These are phyloP conservation scores for Chenopodium album DNA, from an alignment of 148 eudicot species.

Conservation along the genomic window DNA sequence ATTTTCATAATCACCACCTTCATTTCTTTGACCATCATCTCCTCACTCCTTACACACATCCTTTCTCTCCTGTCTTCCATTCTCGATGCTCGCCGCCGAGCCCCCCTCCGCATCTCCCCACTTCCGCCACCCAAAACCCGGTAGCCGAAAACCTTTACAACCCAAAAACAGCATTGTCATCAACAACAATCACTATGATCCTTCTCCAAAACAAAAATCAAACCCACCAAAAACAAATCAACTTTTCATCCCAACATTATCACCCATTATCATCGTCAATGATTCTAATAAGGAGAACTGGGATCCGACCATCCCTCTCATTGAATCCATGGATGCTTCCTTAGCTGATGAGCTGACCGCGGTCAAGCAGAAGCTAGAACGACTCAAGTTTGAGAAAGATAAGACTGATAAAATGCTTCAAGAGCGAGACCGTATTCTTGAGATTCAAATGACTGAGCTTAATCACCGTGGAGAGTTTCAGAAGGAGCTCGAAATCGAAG, in stretches of 20 bases:
- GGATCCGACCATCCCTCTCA: not conserved
- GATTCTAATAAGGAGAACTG: conserved; percentile 50
- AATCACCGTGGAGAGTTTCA: conserved; percentile 58
- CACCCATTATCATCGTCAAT: not conserved
- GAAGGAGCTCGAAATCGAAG: conserved; percentile 67
- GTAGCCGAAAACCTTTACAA: conserved; percentile 46
- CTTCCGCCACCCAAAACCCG: conserved; percentile 23
- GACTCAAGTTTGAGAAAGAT: conserved; percentile 62
- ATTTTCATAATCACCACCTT: not conserved
- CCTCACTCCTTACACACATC: not conserved
- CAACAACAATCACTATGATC: not conserved
- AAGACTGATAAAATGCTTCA: conserved; percentile 54
- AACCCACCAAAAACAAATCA: conserved; percentile 6
- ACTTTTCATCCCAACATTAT: not conserved
- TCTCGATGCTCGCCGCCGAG: conserved; percentile 33
- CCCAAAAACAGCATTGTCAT: conserved; percentile 33
- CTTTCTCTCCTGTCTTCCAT: not conserved
- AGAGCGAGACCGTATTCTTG: conserved; percentile 46
- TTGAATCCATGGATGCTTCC: conserved; percentile 49
- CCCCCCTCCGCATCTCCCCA: conserved; percentile 15
- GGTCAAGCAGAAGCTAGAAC: conserved; percentile 51
- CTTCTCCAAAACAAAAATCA: not conserved
- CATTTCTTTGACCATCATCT: not conserved
- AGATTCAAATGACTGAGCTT: conserved; percentile 50
- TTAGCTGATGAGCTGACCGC: conserved; percentile 80